Evolutionary conservation across 2,329 filamentous ascomycete species (phyloP).

Genomic region (Apiospora arundinis): DNA sequence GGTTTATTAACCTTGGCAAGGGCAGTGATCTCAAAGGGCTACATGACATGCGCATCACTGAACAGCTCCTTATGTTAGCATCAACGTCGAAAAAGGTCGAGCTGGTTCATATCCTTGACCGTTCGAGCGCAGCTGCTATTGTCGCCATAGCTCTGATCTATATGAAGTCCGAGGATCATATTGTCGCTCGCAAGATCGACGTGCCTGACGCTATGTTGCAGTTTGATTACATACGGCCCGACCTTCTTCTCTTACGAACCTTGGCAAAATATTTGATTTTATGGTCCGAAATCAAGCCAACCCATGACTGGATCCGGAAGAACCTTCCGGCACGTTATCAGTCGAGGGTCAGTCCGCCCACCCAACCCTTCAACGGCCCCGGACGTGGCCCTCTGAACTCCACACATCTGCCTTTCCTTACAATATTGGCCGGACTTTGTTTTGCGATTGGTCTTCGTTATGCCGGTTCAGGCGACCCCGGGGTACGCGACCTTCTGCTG

Average conservation of each 20-base stretch:
- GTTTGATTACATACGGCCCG: conserved; percentile 94
- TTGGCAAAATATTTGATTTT: conserved; percentile 90
- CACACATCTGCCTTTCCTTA: conserved; percentile 89
- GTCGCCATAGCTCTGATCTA: conserved; percentile 91
- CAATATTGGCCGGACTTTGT: conserved; percentile 87
- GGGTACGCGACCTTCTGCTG: conserved; percentile 81
- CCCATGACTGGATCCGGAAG: conserved; percentile 74
- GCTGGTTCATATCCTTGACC: conserved; percentile 89
- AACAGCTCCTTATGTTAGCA: conserved; percentile 84
- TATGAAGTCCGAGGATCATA: conserved; percentile 92
- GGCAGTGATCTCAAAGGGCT: conserved; percentile 87
- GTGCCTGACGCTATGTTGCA: conserved; percentile 89
- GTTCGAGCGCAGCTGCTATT: conserved; percentile 91
- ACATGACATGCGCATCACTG: conserved; percentile 91
- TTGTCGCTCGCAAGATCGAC: conserved; percentile 89
- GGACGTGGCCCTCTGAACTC: conserved; percentile 63
- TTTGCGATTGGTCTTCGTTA: conserved; percentile 78
- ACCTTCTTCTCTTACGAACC: conserved; percentile 88
- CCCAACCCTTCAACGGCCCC: conserved; percentile 51
- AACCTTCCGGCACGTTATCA: conserved; percentile 77
- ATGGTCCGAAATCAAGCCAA: conserved; percentile 83
- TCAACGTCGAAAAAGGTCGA: conserved; percentile 91
- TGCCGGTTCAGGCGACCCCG: conserved; percentile 72
- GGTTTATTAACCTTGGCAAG: conserved; percentile 92
- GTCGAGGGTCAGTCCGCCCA: conserved; percentile 62